A percentile compares a stretch with the other conserved stretches of the same genome.
Evolutionary conservation across 495 filamentous ascomycete genomes (phyloP).

Genomic region (Amorphotheca resinae): DNA sequence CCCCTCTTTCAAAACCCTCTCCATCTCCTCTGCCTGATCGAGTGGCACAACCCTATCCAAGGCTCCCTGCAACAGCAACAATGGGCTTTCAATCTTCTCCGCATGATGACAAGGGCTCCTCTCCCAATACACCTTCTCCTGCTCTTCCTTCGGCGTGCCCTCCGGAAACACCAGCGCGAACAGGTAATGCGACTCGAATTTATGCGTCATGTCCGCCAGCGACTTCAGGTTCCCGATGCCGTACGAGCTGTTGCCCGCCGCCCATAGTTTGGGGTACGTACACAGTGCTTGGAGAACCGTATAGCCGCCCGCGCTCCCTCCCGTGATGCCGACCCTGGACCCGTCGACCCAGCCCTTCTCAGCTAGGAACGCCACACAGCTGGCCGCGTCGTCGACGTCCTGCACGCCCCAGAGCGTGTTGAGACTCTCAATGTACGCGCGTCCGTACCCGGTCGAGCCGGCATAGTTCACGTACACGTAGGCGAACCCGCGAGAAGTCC

Average conservation of each 20-base stretch:
- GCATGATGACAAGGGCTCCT: slow-evolving; percentile 34
- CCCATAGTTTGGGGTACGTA: slow-evolving; percentile 22
- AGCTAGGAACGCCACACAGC: slow-evolving; percentile 30
- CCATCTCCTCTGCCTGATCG: not conserved
- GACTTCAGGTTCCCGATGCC: slow-evolving; percentile 33
- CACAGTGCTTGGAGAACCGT: slow-evolving; percentile 30
- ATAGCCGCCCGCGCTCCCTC: slow-evolving; percentile 38
- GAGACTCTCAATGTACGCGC: slow-evolving; percentile 32
- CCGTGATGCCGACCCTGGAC: slow-evolving; percentile 31
- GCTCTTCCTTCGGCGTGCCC: slow-evolving; percentile 22
- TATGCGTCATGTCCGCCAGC: slow-evolving; percentile 34
- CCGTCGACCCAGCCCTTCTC: slow-evolving; percentile 24
- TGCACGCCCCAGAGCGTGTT: slow-evolving; percentile 32
- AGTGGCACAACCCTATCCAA: not conserved
- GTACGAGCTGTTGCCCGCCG: slow-evolving; percentile 30
- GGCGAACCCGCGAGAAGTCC: slow-evolving; percentile 38
- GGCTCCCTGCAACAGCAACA: not conserved
- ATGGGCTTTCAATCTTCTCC: slow-evolving; percentile 23
- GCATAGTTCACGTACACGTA: slow-evolving; percentile 36
- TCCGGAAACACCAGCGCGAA: slow-evolving; percentile 26
- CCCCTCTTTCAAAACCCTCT: not conserved
- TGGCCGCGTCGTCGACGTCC: slow-evolving; percentile 33
- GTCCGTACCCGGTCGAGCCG: slow-evolving; percentile 36
- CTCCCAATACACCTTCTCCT: slow-evolving; percentile 26
- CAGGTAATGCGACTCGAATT: slow-evolving; percentile 39